Conservation (phyloP, 768 basidiomycete genomes). For the Tricholomella constricta region DNA sequence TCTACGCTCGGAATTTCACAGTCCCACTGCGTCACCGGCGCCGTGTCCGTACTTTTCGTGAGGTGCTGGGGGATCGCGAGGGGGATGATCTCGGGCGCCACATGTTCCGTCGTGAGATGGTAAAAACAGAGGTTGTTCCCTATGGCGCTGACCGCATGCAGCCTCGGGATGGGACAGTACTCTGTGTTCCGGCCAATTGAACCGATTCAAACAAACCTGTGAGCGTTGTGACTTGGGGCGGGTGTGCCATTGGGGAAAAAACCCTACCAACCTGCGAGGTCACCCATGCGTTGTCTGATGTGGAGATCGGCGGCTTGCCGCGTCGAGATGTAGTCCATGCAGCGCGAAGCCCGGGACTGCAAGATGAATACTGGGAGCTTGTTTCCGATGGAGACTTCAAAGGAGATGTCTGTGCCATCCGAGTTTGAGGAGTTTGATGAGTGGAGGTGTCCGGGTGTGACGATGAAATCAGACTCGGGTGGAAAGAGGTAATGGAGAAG, state of each 20-base stretch:
- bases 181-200: too few relatives aligned
- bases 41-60: too few relatives aligned
- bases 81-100: too few relatives aligned
- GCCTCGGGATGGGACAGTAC: not conserved
- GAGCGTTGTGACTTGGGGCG: too few relatives aligned
- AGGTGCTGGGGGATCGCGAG: too few relatives aligned
- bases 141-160: not conserved
- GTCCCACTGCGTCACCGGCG: too few relatives aligned
- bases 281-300: not conserved
- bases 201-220: too few relatives aligned
- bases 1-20: too few relatives aligned
- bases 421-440: not conserved
- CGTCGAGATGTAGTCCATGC: not conserved
- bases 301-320: not conserved
- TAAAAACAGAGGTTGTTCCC: too few relatives aligned
- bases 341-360: not conserved
- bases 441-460: constrained; percentile 11
- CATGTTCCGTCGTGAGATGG: too few relatives aligned
- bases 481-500: constrained; percentile 20
- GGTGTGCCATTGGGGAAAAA: too few relatives aligned
- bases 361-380: not conserved
- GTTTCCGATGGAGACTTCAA: not conserved
- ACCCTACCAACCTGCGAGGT: not conserved
- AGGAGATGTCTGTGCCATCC: not conserved
- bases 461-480: constrained; percentile 12